These are phyloP conservation scores for Fusarium nanum DNA, from an alignment of 2,329 filamentous ascomycete genomes.

Conservation along the genomic window DNA sequence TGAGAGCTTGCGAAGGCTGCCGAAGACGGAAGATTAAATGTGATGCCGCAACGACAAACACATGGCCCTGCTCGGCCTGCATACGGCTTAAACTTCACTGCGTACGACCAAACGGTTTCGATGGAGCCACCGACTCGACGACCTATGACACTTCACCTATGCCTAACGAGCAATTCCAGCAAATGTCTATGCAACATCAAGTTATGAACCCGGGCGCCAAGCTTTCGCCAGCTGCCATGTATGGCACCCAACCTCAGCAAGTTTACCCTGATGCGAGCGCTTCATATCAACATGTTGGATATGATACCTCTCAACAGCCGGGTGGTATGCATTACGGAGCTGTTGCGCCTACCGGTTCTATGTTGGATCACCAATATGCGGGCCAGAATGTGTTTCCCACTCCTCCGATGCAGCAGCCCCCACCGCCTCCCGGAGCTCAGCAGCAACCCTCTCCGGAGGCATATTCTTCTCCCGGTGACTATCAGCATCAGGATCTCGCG, in stretches of 20 bases:
- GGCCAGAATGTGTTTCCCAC: constrained; percentile 65
- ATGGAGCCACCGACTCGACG: constrained; percentile 57
- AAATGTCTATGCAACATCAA: constrained; percentile 63
- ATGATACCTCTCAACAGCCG: constrained; percentile 58
- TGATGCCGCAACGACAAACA: constrained; percentile 95
- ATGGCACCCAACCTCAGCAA: constrained; percentile 59
- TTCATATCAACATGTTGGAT: constrained; percentile 62
- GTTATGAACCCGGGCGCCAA: constrained; percentile 58
- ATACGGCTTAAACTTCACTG: constrained; percentile 92
- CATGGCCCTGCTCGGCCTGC: constrained; percentile 96
- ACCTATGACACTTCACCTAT: constrained; percentile 51
- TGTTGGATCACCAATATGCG: constrained; percentile 65
- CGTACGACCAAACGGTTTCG: constrained; percentile 84
- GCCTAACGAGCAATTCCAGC: constrained; percentile 56
- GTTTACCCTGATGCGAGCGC: constrained; percentile 61
- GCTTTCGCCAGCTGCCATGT: constrained; percentile 56
- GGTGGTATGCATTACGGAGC: constrained; percentile 65
- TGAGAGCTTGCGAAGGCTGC: constrained; percentile 97
- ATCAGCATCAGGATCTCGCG: constrained; percentile 77
- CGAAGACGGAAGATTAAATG: constrained; percentile 97
- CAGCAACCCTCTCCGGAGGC: constrained; percentile 58
- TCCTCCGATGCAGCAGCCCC: constrained; percentile 55
- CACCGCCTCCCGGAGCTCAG: constrained; percentile 38
- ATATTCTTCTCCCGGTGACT: constrained; percentile 71
- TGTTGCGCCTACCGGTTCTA: constrained; percentile 61